A percentile compares a stretch with the other conserved stretches of the same genome.
phyloP scores from a whole-genome alignment of 805 yeast genomes.

The Saturnispora dispora region DNA sequence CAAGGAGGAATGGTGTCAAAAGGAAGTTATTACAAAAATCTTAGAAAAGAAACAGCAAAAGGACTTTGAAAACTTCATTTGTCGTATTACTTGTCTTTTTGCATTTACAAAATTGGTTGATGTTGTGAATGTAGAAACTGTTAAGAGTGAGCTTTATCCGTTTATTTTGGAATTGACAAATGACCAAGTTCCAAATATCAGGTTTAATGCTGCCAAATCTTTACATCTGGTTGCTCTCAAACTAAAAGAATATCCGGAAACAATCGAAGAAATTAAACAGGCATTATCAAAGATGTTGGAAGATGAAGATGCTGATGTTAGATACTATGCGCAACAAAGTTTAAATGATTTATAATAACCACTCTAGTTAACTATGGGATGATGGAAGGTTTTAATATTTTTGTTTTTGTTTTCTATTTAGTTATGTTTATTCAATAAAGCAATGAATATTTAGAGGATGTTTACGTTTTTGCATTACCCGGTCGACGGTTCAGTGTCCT shows the following conservation, averaged over 20 bases:
- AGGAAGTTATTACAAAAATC: constrained; percentile 71
- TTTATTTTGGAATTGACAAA: constrained; percentile 60
- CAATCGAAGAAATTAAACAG: constrained; percentile 51
- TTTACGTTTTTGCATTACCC: background rate
- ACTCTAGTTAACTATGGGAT: background rate
- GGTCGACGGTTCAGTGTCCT: background rate
- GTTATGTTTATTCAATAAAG: constrained; percentile 1
- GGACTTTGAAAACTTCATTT: constrained; percentile 61
- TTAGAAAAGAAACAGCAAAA: constrained; percentile 34
- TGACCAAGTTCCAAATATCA: constrained; percentile 89
- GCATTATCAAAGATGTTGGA: constrained; percentile 52
- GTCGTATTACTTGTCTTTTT: constrained; percentile 83
- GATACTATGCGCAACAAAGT: constrained; percentile 66
- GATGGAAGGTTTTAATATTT: background rate
- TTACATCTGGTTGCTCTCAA: constrained; percentile 53
- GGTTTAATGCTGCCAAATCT: constrained; percentile 91
- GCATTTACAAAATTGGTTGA: constrained; percentile 78
- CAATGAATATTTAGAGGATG: background rate
- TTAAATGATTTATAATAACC: constrained; percentile 12
- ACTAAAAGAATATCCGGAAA: constrained; percentile 28
- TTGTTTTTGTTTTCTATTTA: background rate
- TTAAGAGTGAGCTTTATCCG: constrained; percentile 63
- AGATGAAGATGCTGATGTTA: constrained; percentile 84
- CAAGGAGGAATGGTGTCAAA: constrained; percentile 90
- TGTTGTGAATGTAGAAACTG: constrained; percentile 51